A percentile compares a stretch with the other conserved stretches of the same genome.
Evolutionary conservation across 176 grass and related monocot species (phyloP).

Genomic region (Eremochloa ophiuroides): DNA sequence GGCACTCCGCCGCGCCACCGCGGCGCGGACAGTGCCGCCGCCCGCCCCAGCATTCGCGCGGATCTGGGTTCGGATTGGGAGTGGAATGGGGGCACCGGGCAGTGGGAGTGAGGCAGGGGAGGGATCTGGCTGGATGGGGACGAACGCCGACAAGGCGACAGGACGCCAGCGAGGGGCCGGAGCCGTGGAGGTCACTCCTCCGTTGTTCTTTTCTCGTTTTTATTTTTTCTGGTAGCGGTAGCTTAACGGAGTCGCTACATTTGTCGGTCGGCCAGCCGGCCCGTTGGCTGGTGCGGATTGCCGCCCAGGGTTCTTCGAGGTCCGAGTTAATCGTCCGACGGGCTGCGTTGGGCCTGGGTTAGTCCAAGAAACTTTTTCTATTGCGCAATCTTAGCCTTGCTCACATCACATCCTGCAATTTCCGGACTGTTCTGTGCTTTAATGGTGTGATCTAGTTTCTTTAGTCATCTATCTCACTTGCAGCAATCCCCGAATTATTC

Average conservation of each 20-base stretch:
- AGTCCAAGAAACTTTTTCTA: background rate
- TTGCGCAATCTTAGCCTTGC: too few species aligned
- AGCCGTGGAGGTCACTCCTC: background rate
- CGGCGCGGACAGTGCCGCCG: slow-evolving; percentile 21
- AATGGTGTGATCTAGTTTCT: too few species aligned
- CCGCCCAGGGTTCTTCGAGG: background rate
- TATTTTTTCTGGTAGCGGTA: background rate
- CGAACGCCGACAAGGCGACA: slow-evolving; percentile 20
- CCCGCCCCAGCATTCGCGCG: slow-evolving; percentile 39
- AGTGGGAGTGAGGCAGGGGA: background rate
- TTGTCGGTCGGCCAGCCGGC: background rate
- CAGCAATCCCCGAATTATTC: too few species aligned
- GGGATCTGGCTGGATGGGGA: slow-evolving; percentile 32
- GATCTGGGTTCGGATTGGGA: slow-evolving; percentile 32
- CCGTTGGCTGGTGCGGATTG: background rate
- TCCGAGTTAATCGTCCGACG: too few species aligned
- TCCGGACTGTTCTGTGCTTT: too few species aligned
- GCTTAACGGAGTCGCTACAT: background rate
- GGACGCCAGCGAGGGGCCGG: background rate
- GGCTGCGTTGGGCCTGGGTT: background rate
- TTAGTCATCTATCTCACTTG: too few species aligned
- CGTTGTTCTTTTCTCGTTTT: background rate
- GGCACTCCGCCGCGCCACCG: slow-evolving; percentile 37
- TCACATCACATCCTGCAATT: too few species aligned
- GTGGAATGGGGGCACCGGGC: background rate